Evolutionary conservation across 129 eudicot species (phyloP), one percentile per base, ranked within the genome.

Genomic region (Ambrosia artemisiifolia): DNA sequence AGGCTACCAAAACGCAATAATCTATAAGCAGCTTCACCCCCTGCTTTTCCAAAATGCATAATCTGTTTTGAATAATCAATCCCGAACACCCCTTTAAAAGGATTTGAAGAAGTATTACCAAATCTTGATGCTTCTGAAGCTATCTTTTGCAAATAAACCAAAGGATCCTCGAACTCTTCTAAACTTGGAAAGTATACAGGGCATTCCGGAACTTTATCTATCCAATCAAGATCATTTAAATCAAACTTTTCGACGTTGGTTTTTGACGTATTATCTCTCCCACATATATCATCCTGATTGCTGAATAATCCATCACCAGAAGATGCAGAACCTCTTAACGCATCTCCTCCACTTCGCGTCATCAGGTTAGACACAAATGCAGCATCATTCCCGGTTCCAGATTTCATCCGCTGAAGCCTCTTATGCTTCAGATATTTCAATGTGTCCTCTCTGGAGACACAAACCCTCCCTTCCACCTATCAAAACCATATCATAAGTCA

Each of bases 401-500:
- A 49, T 78, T 88, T 94, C 82, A 88, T 76, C 70, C 82, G 83
- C 79, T 84, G 92, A 82, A 94, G 95, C 89, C 86, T 88, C 78
- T 90, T 90, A 44, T 65, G 87, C 87, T 84, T 94, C 86, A 94
- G 71, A 80, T 84, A 88, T 53, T 84, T 93, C 47, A 94, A 69
- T 55, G 82, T 88, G 36, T 88, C 86, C 76, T 94, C 99, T 80
- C 92, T 83, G 50, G 96, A 90, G 74, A 77, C 74, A 75, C 99
- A 90, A 72, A 61, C 89, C 89, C 83, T 84, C 54, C 99, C 99
- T 75, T 94, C 99, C 89, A 94, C 99, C 99, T 94, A 82, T 33
- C 72, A 80, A 30, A 33, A 30, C 28, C 65, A 74, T 50, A 74
- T 24, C 20, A 61, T 18, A 65, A 46, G 51, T 63, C 70, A 61